Percentiles rank a stretch among this genome's conserved stretches.
Conservation (phyloP, 192 early-diverging fungal species). For the Thamnidium elegans region DNA sequence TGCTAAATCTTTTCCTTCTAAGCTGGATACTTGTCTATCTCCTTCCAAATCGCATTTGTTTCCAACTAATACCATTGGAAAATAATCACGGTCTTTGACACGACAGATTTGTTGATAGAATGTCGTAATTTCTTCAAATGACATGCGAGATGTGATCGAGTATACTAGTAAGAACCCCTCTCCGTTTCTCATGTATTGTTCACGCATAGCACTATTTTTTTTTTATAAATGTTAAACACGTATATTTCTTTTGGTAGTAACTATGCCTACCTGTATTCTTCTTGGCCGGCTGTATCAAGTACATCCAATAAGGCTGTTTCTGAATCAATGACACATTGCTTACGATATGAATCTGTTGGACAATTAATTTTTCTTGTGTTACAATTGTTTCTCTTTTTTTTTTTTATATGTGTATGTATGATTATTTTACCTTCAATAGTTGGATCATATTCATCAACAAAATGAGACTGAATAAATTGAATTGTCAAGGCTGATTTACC, state of each 20-base stretch:
- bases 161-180: conserved; percentile 95
- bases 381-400: not conserved
- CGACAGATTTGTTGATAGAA: conserved; percentile 91
- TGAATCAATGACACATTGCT: conserved; percentile 92
- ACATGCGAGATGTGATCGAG: conserved; percentile 86
- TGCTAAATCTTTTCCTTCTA: conserved; percentile 83
- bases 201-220: conserved; percentile 70
- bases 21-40: conserved; percentile 78
- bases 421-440: conserved; percentile 92
- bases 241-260: not conserved
- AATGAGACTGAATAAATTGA: conserved; percentile 80
- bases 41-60: conserved; percentile 87
- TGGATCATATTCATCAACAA: conserved; percentile 93
- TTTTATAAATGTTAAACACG: not conserved
- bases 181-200: conserved; percentile 95
- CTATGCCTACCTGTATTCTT: conserved; percentile 77
- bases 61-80: conserved; percentile 84
- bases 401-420: too few relatives aligned
- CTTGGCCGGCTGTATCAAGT: conserved; percentile 96
- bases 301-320: conserved; percentile 87
- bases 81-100: conserved; percentile 90
- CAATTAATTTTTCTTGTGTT: conserved; percentile 1
- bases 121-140: conserved; percentile 87
- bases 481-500: conserved; percentile 86
- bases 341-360: conserved; percentile 83